Evolutionary conservation across 192 early-diverging fungal genomes (phyloP), one percentile per base, ranked within the genome.

Genomic region (Backusella sp.): DNA sequence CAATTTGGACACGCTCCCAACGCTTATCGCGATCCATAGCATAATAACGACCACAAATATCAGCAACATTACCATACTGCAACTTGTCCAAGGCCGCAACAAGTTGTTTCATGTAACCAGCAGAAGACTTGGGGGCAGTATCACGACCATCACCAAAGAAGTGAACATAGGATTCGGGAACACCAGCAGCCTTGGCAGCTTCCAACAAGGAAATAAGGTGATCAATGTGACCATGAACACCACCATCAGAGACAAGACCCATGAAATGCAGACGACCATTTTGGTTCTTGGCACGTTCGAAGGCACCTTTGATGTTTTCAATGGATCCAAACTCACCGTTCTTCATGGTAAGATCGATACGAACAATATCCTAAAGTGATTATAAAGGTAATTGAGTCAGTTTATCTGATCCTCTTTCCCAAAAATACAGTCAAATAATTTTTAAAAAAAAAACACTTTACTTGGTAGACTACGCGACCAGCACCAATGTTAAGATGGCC

Each of bases 1-100:
- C 98, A 49, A 96, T 84, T 89, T 97, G 91, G 68, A 98, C 81
- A 69, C 98, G 91, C 88, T 99, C 98, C 98, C 98, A 99, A 73
- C 98, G 93, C 92, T 99, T 99, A 86, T 99, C 98, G 82, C 98
- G 94, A 85, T 99, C 98, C 98, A 99, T 99, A 72, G 97, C 97
- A 82, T 98, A 99, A 91, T 99, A 99, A 62, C 98, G 92, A n/a
- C 98, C 98, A 9, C 91, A 86, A 68, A 99, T 91, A 36, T 95
- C 96, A 15, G 97, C 97, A 17, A 99, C 49, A 76, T 87, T 86
- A 72, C 97, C 97, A 85, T 96, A 98, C 30, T 83, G 74, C 76
- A 94, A 74, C 73, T 90, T 84, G 44, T 89, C 70, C 23, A 88
- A 85, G 71, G 84, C 82, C 44, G 90, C 90, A 12, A 89, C 76